Percentiles rank a stretch among this genome's conserved stretches.
These are phyloP conservation scores for Escovopsis sp. DNA, from an alignment of 2,329 filamentous ascomycete species.

Conservation along the genomic window DNA sequence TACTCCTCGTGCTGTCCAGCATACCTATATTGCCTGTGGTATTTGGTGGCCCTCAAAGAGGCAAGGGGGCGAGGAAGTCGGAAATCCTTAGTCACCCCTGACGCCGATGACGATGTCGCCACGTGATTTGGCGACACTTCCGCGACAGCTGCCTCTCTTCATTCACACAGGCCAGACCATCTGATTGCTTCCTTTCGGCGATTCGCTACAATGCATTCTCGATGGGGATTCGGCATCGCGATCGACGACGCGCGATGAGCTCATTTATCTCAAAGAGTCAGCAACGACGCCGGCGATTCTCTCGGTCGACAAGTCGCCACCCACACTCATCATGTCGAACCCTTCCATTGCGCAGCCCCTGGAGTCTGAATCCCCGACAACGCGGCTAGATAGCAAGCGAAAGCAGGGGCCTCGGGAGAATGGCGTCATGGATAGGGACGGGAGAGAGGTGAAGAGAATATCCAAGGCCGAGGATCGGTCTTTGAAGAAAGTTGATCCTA, in stretches of 20 bases:
- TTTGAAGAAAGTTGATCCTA: neutral
- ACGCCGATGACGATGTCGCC: constrained; percentile 3
- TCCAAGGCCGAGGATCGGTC: neutral
- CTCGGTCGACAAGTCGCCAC: no score
- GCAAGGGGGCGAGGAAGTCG: neutral
- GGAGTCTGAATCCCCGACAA: neutral
- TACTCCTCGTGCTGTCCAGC: neutral
- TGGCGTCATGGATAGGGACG: neutral
- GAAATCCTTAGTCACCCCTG: neutral
- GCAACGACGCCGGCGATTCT: no score
- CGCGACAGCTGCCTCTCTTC: constrained; percentile 9
- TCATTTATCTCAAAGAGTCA: no score
- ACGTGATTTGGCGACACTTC: constrained; percentile 25
- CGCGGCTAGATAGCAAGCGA: neutral
- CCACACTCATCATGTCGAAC: neutral
- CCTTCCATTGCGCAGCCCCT: neutral
- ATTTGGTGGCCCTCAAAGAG: neutral
- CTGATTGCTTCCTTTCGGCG: no score
- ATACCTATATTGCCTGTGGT: neutral
- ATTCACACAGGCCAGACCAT: no score
- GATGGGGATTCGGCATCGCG: no score
- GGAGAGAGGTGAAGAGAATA: neutral
- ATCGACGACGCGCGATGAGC: no score
- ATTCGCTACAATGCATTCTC: no score
- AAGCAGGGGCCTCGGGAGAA: neutral